Evolutionary conservation across 2,329 filamentous ascomycete species (phyloP), one percentile per base, ranked within the genome.

Genomic region (Cordyceps pruinosa): DNA sequence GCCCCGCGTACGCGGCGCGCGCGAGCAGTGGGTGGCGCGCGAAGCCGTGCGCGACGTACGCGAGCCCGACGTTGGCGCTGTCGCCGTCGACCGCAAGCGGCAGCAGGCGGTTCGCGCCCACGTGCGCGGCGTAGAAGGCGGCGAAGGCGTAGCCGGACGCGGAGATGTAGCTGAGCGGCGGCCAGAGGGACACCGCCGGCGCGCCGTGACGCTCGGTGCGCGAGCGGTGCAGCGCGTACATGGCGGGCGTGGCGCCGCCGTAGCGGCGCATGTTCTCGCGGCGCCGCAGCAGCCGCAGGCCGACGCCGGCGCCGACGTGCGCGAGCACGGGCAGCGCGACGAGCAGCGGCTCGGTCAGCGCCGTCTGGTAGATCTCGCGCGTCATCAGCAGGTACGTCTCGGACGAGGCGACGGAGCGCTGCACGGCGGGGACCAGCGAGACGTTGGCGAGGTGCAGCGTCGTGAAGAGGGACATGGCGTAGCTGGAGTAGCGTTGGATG

Each of bases 331-430:
- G 91, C 2, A 90, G 71, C 44, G 80, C 84, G 59, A 97, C 83
- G 60, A 97, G 79, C 21, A 95, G 74, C 4, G 90, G 89, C 68
- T 97, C 92, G 52, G 88, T 79, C 17, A 89, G 75, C 2, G 87
- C 80, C 1, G 90, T 92, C 72, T 97, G 93, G 76, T 97, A 97
- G 70, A 94, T 85, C 49, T 95, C 92, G 60, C 93, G 85, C 28
- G 91, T 92, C 70, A 96, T 89, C 62, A 97, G 86, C 49, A 97
- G 85, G 72, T 91, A 96, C 50, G 85, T 85, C 69, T 97, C 92
- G 59, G 88, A 88, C 53, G 84, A 81, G 9, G 86, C 75, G 7
- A 94, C 82, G 46, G 88, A 90, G 58, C 79, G 82, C 41, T 88
- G 90, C 50, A 86, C 65, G 37, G 94, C 82, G 0, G 90, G 91